Conservation (phyloP, 192 early-diverging fungal species). For the Umbelopsis sp. region DNA sequence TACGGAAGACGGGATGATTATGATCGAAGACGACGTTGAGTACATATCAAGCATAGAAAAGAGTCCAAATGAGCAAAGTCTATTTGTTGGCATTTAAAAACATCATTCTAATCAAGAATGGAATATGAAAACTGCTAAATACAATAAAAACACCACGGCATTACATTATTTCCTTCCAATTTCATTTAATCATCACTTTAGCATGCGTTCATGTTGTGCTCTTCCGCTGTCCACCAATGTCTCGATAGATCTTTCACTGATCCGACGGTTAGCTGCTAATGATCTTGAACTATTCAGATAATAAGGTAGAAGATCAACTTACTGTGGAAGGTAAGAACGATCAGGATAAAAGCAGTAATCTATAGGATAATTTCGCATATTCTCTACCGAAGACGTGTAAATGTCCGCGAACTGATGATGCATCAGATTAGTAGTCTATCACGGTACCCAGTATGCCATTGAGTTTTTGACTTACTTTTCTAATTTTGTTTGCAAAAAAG, state of each 20-base stretch:
- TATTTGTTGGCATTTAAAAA: too few species aligned
- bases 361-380: slow-evolving; percentile 53
- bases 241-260: slow-evolving; percentile 37
- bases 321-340: slow-evolving; percentile 60
- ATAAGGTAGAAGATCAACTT: slow-evolving; percentile 12
- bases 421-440: too few species aligned
- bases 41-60: not conserved
- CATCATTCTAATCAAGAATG: too few species aligned
- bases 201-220: not conserved
- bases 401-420: slow-evolving; percentile 36
- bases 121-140: too few species aligned
- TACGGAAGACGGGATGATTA: not conserved
- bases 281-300: not conserved
- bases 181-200: too few species aligned
- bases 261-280: slow-evolving; percentile 1
- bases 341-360: slow-evolving; percentile 68
- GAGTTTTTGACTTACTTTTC: slow-evolving; percentile 28
- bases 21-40: slow-evolving; percentile 9
- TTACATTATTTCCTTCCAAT: too few species aligned
- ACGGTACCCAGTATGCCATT: too few species aligned
- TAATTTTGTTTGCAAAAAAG: slow-evolving; percentile 63
- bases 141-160: too few species aligned
- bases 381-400: slow-evolving; percentile 57
- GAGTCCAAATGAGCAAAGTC: not conserved
- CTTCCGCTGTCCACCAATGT: slow-evolving; percentile 36